phyloP scores from a whole-genome alignment of 768 basidiomycete species.

The Lentinula aciculospora region DNA sequence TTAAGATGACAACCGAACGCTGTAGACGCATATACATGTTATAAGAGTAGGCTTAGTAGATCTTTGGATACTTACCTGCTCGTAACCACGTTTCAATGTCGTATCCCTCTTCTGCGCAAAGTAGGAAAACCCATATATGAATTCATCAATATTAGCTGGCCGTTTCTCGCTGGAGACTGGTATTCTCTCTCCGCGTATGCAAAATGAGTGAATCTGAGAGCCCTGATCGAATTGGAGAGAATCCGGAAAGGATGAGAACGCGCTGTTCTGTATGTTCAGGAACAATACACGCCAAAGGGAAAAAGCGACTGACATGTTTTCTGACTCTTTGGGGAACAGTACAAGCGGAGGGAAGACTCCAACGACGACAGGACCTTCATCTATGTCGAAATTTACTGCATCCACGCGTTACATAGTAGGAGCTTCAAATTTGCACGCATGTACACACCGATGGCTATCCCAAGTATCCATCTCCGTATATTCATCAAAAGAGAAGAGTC shows the following conservation, averaged over 20 bases:
- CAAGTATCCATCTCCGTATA: constrained; percentile 63
- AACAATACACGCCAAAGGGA: constrained; percentile 7
- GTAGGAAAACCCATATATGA: constrained; percentile 72
- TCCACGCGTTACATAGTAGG: neutral
- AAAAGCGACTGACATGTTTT: constrained; percentile 67
- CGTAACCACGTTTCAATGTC: constrained; percentile 70
- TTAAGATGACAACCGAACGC: constrained; percentile 79
- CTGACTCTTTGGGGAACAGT: constrained; percentile 60
- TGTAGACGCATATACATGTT: constrained; percentile 26
- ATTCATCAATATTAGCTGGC: constrained; percentile 49
- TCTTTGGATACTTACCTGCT: constrained; percentile 44
- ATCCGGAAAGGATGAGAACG: constrained; percentile 91
- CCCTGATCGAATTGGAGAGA: constrained; percentile 83
- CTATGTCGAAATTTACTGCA: constrained; percentile 83
- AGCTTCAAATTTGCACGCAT: neutral
- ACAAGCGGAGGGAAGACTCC: constrained; percentile 63
- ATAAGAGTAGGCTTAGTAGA: constrained; percentile 5
- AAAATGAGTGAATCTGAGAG: constrained; percentile 79
- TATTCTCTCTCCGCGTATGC: constrained; percentile 53
- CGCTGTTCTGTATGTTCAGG: constrained; percentile 35
- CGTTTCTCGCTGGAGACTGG: constrained; percentile 22
- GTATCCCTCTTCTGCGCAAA: constrained; percentile 69
- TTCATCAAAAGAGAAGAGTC: constrained; percentile 38
- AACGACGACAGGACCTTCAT: constrained; percentile 75
- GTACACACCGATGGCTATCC: constrained; percentile 56